Percentiles rank a stretch among this genome's conserved stretches.
Conservation (phyloP, 768 basidiomycete species). For the Kondoa subrosea region DNA sequence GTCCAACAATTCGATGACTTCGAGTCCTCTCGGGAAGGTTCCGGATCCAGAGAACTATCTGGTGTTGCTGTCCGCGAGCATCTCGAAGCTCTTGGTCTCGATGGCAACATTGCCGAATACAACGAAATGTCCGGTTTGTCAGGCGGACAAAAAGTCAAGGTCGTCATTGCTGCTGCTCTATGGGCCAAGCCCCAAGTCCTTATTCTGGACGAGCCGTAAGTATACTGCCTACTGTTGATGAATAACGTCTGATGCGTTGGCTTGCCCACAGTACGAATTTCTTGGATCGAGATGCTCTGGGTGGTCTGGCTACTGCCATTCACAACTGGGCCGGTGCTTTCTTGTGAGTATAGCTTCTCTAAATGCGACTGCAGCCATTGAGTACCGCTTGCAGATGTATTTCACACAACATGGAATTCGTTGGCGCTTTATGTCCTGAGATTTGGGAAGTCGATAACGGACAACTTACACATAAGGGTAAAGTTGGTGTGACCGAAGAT, state of each 20-base stretch:
- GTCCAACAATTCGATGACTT: conserved; percentile 92
- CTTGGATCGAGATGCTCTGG: conserved; percentile 86
- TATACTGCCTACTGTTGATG: conserved; percentile 22
- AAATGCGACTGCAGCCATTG: conserved; percentile 70
- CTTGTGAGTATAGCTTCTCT: conserved; percentile 89
- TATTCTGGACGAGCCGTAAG: conserved; percentile 28
- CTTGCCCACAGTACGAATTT: conserved; percentile 54
- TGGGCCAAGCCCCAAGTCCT: conserved; percentile 81
- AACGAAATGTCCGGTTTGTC: conserved; percentile 89
- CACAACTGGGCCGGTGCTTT: conserved; percentile 87
- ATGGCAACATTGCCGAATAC: conserved; percentile 95
- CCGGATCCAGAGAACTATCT: conserved; percentile 72
- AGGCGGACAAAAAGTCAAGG: conserved; percentile 81
- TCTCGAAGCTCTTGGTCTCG: conserved; percentile 83
- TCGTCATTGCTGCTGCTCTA: conserved; percentile 60
- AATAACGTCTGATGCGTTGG: conserved; percentile 55
- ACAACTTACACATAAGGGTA: conserved; percentile 71
- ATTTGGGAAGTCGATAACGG: conserved; percentile 89
- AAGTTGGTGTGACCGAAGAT: conserved; percentile 68
- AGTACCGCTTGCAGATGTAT: conserved; percentile 2
- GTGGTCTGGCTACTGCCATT: conserved; percentile 86
- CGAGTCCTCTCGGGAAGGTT: conserved; percentile 86
- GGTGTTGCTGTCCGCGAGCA: conserved; percentile 70
- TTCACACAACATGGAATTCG: conserved; percentile 25
- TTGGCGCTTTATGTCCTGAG: conserved; percentile 39